A percentile compares a stretch with the other conserved stretches of the same genome.
These are phyloP conservation scores for Kodamaea kakaduensis DNA, from an alignment of 805 yeast genomes.

Conservation along the genomic window DNA sequence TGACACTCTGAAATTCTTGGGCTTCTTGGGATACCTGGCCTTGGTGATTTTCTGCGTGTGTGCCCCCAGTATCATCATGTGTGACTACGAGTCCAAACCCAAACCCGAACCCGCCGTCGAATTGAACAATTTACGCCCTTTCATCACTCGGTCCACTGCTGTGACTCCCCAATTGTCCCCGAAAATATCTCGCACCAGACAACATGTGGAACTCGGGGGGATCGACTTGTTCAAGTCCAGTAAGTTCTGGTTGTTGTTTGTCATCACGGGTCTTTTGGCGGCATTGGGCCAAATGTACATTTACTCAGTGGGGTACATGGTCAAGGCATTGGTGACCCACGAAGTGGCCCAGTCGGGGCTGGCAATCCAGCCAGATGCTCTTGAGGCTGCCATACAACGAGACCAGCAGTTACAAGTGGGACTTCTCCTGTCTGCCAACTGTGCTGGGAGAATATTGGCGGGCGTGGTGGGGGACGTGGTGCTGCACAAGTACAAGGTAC, in stretches of 20 bases:
- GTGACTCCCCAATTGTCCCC: slow-evolving; percentile 10
- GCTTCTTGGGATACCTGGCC: slow-evolving; percentile 42
- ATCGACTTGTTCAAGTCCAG: slow-evolving; percentile 18
- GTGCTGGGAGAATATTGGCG: slow-evolving; percentile 58
- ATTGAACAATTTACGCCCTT: slow-evolving; percentile 8
- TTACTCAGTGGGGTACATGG: slow-evolving; percentile 44
- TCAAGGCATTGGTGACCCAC: slow-evolving; percentile 32
- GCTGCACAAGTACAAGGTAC: slow-evolving; percentile 39
- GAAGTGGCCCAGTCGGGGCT: slow-evolving; percentile 1
- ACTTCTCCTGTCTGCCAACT: slow-evolving; percentile 62
- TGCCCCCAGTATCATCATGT: slow-evolving; percentile 42
- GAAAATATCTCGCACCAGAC: slow-evolving; percentile 4
- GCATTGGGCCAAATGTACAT: slow-evolving; percentile 46
- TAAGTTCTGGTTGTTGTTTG: slow-evolving; percentile 38
- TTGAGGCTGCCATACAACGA: slow-evolving; percentile 40
- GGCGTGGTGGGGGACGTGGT: slow-evolving; percentile 66
- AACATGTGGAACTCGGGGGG: slow-evolving; percentile 14
- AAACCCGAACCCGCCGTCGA: slow-evolving; percentile 3
- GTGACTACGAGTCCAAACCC: slow-evolving; percentile 31
- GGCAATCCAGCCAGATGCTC: slow-evolving; percentile 8
- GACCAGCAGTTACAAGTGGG: slow-evolving; percentile 73
- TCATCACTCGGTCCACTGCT: slow-evolving; percentile 6
- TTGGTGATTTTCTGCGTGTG: slow-evolving; percentile 40
- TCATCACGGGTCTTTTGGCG: slow-evolving; percentile 37
- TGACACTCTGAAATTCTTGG: slow-evolving; percentile 52